These are phyloP conservation scores for Paradendryphiella salina DNA, from an alignment of 2,329 filamentous ascomycete species.

Conservation along the genomic window DNA sequence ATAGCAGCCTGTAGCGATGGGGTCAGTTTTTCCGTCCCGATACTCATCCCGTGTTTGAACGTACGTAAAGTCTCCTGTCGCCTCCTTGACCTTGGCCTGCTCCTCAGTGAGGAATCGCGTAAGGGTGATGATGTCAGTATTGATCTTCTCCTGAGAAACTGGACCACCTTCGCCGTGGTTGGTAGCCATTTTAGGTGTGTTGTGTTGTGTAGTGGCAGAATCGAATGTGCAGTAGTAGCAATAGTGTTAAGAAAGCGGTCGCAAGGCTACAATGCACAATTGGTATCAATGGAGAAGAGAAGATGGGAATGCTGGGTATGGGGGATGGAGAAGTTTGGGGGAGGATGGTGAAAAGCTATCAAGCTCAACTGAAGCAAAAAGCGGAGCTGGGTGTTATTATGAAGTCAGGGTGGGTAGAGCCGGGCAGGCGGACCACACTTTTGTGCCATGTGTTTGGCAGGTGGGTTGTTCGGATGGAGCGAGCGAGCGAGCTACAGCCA, in stretches of 20 bases:
- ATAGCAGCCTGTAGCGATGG: constrained; percentile 69
- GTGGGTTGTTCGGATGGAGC: constrained; percentile 31
- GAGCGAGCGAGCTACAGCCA: constrained; percentile 17
- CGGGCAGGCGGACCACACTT: constrained; percentile 44
- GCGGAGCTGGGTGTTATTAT: constrained; percentile 28
- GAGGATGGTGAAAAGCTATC: constrained; percentile 14
- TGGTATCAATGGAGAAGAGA: constrained; percentile 1
- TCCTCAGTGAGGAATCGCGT: constrained; percentile 96
- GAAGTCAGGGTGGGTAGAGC: constrained; percentile 45
- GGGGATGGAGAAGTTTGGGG: constrained; percentile 9
- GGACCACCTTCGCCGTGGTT: constrained; percentile 55
- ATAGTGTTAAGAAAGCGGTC: background rate
- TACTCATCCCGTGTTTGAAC: constrained; percentile 37
- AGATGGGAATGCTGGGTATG: constrained; percentile 7
- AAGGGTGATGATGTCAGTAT: constrained; percentile 93
- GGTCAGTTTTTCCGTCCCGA: background rate
- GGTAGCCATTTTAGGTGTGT: constrained; percentile 44
- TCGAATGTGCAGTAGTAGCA: background rate
- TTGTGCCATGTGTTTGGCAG: constrained; percentile 38
- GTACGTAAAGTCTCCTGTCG: constrained; percentile 97
- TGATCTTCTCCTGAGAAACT: constrained; percentile 74
- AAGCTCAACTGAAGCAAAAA: constrained; percentile 15
- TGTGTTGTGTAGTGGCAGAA: background rate
- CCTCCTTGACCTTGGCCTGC: constrained; percentile 88
- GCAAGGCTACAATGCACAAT: background rate